Conservation (phyloP, 2,329 filamentous ascomycete genomes). For the Calonectria hawksworthii region DNA sequence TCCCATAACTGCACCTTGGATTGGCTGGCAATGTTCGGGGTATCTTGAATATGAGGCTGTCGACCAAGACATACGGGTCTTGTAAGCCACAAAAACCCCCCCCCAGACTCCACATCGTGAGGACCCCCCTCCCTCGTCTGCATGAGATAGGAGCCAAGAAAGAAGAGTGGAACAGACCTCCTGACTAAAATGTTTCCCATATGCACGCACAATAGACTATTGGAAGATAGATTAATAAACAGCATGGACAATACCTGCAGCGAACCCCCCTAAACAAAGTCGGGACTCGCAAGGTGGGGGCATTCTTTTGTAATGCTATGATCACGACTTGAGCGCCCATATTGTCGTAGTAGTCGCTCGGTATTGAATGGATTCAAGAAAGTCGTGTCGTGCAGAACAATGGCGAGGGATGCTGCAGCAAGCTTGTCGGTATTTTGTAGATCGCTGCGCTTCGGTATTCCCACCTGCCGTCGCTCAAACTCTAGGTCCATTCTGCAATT, state of each 20-base stretch:
- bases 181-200: background rate
- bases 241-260: background rate
- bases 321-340: background rate
- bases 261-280: background rate
- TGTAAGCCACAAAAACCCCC: background rate
- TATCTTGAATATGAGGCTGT: background rate
- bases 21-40: background rate
- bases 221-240: background rate
- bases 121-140: background rate
- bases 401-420: background rate
- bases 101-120: background rate
- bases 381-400: background rate
- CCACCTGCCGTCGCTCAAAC: background rate
- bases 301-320: background rate
- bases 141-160: background rate
- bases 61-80: background rate
- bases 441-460: background rate
- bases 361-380: background rate
- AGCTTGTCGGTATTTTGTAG: background rate
- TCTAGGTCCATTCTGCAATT: background rate
- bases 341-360: background rate
- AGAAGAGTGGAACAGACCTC: background rate
- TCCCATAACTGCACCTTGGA: background rate
- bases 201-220: background rate
- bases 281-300: background rate